These are phyloP conservation scores for Capsella rubella DNA, from an alignment of 441 rosid genomes.

Conservation along the genomic window DNA sequence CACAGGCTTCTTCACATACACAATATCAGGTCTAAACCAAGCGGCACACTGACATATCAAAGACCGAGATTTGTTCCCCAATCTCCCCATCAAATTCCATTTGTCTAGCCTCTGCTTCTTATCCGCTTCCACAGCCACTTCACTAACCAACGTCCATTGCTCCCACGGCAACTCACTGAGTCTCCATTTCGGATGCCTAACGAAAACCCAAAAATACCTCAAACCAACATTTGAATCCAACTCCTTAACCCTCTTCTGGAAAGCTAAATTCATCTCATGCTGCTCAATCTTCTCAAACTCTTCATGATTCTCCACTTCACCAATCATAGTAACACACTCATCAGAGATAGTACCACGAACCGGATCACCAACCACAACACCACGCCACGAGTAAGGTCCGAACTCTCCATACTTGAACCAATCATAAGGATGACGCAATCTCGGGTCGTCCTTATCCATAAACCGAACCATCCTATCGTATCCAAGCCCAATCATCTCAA, in stretches of 20 bases:
- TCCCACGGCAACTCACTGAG: conserved; percentile 80
- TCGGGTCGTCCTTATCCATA: conserved; percentile 90
- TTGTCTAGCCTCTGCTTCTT: conserved; percentile 80
- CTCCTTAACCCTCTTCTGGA: conserved; percentile 59
- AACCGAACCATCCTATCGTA: conserved; percentile 90
- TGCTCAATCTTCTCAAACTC: conserved; percentile 90
- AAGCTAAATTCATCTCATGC: conserved; percentile 78
- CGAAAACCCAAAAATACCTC: conserved; percentile 85
- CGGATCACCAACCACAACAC: conserved; percentile 89
- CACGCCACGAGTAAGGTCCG: conserved; percentile 96
- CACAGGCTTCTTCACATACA: conserved; percentile 88
- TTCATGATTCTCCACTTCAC: conserved; percentile 74
- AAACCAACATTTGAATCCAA: conserved; percentile 75
- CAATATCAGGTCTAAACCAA: conserved; percentile 91
- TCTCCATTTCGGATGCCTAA: conserved; percentile 90
- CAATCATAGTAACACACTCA: conserved; percentile 70
- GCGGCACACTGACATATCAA: conserved; percentile 81
- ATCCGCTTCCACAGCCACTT: conserved; percentile 75
- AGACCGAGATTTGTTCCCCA: conserved; percentile 74
- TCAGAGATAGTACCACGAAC: conserved; percentile 75
- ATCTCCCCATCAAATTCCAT: conserved; percentile 93
- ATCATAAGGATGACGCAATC: conserved; percentile 77
- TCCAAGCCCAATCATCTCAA: conserved; percentile 79
- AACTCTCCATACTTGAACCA: conserved; percentile 95
- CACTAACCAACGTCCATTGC: conserved; percentile 91